Conservation (phyloP, 768 basidiomycete species). For the Roridomyces roridus region DNA sequence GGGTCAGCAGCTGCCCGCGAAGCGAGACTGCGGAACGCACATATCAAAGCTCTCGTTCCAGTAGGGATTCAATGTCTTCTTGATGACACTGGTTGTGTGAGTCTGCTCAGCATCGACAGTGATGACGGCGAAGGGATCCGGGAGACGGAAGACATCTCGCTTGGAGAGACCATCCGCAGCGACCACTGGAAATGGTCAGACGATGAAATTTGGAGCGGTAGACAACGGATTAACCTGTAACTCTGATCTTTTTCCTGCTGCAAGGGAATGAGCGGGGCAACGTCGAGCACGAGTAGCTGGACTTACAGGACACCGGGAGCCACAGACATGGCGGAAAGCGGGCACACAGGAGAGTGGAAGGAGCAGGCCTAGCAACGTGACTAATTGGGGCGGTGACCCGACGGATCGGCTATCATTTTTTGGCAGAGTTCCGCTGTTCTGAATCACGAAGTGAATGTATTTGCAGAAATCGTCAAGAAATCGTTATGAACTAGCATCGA, state of each 20-base stretch:
- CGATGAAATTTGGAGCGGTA: not conserved
- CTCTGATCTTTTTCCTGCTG: conserved; percentile 77
- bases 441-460: too few species aligned
- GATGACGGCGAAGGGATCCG: conserved; percentile 98
- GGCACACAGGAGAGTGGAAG: not conserved
- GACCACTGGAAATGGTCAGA: conserved; percentile 64
- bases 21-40: conserved; percentile 49
- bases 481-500: too few species aligned
- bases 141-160: conserved; percentile 94
- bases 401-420: too few species aligned
- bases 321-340: conserved; percentile 46
- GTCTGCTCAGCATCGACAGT: conserved; percentile 99
- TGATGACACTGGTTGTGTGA: conserved; percentile 95
- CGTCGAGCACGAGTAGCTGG: not conserved
- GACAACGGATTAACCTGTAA: conserved; percentile 62
- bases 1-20: conserved; percentile 5
- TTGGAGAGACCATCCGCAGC: conserved; percentile 94
- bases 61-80: conserved; percentile 93
- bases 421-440: too few species aligned
- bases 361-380: too few species aligned
- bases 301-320: conserved; percentile 53
- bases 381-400: too few species aligned
- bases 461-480: too few species aligned
- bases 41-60: conserved; percentile 99
- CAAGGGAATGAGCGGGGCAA: conserved; percentile 20